Conservation (phyloP, 2,329 filamentous ascomycete genomes). For the Paramyrothecium roridum region DNA sequence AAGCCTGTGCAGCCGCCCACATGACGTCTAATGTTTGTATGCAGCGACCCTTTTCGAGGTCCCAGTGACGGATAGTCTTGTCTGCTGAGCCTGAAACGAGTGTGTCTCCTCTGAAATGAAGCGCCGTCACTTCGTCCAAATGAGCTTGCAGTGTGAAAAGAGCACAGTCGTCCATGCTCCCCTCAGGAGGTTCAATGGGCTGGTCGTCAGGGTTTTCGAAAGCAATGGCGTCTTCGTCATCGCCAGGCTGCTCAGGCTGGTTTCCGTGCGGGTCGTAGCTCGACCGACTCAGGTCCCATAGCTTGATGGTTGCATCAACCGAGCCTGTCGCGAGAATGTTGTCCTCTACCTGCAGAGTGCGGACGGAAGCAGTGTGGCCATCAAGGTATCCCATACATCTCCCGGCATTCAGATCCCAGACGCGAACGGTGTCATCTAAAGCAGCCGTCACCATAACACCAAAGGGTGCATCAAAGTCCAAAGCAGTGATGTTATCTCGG, state of each 20-base stretch:
- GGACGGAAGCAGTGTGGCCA: conserved; percentile 91
- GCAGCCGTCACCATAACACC: conserved; percentile 91
- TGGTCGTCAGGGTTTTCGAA: conserved; percentile 70
- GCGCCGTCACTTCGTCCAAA: conserved; percentile 88
- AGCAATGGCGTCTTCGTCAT: conserved; percentile 65
- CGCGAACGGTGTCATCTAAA: conserved; percentile 87
- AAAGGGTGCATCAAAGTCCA: conserved; percentile 98
- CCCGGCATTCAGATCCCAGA: conserved; percentile 95
- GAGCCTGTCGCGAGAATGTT: conserved; percentile 94
- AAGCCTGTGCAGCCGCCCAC: conserved; percentile 93
- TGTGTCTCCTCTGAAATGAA: conserved; percentile 85
- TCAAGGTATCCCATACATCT: conserved; percentile 89
- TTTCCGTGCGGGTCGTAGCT: conserved; percentile 73
- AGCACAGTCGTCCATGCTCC: conserved; percentile 84
- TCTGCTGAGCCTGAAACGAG: conserved; percentile 94
- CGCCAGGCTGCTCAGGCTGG: conserved; percentile 54
- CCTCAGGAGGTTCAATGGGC: conserved; percentile 66
- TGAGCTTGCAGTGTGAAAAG: conserved; percentile 88
- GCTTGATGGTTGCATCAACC: conserved; percentile 86
- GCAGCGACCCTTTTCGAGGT: conserved; percentile 93
- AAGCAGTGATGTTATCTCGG: conserved; percentile 78
- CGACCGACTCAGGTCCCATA: conserved; percentile 92
- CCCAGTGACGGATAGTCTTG: conserved; percentile 97
- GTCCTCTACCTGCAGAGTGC: conserved; percentile 89
- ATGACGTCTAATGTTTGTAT: conserved; percentile 97